These are phyloP conservation scores for Gracilaria domingensis DNA, from an alignment of 23 red algal species.

Conservation along the genomic window DNA sequence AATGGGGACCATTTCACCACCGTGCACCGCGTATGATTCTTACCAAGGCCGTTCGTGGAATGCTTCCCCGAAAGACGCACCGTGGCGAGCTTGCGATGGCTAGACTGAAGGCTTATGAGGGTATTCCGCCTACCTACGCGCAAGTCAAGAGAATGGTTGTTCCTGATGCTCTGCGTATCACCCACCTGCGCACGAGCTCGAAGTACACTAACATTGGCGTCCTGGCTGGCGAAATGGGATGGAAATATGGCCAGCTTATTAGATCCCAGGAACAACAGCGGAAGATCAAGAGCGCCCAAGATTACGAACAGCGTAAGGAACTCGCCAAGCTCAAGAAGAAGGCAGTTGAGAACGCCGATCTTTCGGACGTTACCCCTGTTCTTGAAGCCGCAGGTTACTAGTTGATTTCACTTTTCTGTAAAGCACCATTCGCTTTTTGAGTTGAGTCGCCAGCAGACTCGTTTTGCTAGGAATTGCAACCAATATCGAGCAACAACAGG, in stretches of 20 bases:
- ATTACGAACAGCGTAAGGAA: conserved; percentile 89
- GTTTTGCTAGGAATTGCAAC: background rate
- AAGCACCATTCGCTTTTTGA: background rate
- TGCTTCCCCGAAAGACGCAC: conserved; percentile 94
- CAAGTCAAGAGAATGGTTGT: conserved; percentile 97
- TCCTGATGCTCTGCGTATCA: conserved; percentile 83
- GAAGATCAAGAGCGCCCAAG: conserved; percentile 72
- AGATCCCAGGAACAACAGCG: conserved; percentile 90
- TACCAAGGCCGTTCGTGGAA: conserved; percentile 92
- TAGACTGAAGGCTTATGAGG: conserved; percentile 89
- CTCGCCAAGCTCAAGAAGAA: conserved; percentile 68
- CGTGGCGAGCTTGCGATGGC: conserved; percentile 86
- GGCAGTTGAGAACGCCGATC: conserved; percentile 77
- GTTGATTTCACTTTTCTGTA: background rate
- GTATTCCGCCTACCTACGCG: conserved; percentile 91
- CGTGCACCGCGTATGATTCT: conserved; percentile 94
- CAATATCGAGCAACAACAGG: background rate
- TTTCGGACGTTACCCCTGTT: conserved; percentile 45
- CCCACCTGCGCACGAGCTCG: conserved; percentile 85
- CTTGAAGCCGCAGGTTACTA: conserved; percentile 89
- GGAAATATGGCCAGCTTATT: conserved; percentile 92
- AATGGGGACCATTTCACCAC: conserved; percentile 89
- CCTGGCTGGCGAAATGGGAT: conserved; percentile 91
- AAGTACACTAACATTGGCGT: conserved; percentile 92
- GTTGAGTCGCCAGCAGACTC: background rate